Evolutionary conservation across 306 rosid species (phyloP).

Genomic region (Crataegus laevigata): DNA sequence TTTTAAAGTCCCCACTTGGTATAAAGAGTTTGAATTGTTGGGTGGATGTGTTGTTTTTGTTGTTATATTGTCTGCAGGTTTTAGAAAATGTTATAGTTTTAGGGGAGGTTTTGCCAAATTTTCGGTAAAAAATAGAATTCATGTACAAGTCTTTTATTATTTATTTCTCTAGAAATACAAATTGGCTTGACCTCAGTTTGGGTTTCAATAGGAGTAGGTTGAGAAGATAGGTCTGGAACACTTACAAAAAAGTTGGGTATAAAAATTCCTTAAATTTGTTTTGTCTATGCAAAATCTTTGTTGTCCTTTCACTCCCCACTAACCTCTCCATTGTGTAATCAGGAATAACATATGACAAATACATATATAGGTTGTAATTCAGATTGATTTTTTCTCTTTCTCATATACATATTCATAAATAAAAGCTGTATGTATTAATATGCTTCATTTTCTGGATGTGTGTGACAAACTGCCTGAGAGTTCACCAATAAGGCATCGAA

Average conservation of each 20-base stretch:
- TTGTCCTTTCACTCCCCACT: neutral
- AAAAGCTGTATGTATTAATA: too few relatives aligned
- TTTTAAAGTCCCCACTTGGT: too few relatives aligned
- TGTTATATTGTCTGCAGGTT: too few relatives aligned
- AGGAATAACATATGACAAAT: neutral
- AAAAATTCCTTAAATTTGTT: neutral
- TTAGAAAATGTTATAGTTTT: too few relatives aligned
- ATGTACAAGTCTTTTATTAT: conserved; percentile 26
- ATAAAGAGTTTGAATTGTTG: too few relatives aligned
- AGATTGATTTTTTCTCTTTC: neutral
- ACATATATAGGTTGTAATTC: neutral
- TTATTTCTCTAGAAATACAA: neutral
- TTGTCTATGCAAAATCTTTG: neutral
- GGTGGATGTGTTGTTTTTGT: too few relatives aligned
- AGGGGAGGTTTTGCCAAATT: too few relatives aligned
- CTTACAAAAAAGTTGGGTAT: too few relatives aligned
- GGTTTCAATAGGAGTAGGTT: too few relatives aligned
- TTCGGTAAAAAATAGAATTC: too few relatives aligned
- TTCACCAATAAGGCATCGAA: neutral
- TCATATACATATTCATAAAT: neutral
- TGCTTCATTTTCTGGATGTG: neutral
- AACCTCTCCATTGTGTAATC: neutral
- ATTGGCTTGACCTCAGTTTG: neutral
- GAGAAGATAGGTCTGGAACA: too few relatives aligned
- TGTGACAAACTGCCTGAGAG: neutral